Conservation (phyloP, 2,329 filamentous ascomycete genomes). For the Penicillium sp. region DNA sequence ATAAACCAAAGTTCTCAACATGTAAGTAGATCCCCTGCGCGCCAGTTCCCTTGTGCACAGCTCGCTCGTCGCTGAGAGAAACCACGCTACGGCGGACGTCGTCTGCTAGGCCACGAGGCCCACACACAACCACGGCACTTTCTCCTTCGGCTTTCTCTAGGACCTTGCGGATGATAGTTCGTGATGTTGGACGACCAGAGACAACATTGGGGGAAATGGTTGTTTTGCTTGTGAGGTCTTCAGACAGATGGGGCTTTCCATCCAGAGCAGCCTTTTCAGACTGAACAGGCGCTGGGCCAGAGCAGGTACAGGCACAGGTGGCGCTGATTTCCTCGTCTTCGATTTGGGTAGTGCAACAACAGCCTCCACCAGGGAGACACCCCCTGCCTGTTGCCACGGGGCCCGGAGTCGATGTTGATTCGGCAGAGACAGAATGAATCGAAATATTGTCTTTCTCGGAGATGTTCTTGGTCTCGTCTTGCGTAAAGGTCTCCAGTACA, state of each 20-base stretch:
- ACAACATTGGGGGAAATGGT: slow-evolving; percentile 31
- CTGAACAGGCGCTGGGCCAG: slow-evolving; percentile 22
- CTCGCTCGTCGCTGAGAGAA: slow-evolving; percentile 61
- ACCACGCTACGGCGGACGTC: slow-evolving; percentile 57
- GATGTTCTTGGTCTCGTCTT: slow-evolving; percentile 11
- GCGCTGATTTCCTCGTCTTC: slow-evolving; percentile 46
- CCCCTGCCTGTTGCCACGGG: slow-evolving; percentile 8
- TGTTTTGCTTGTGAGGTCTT: background rate
- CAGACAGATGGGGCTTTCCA: background rate
- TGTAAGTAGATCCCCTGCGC: slow-evolving; percentile 64
- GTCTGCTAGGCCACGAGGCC: slow-evolving; percentile 56
- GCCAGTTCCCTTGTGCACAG: slow-evolving; percentile 66
- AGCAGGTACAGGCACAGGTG: slow-evolving; percentile 41
- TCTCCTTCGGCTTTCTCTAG: slow-evolving; percentile 62
- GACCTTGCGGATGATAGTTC: slow-evolving; percentile 53
- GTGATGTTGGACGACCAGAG: slow-evolving; percentile 54
- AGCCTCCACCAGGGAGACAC: slow-evolving; percentile 37
- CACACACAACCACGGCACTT: slow-evolving; percentile 63
- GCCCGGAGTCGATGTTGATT: slow-evolving; percentile 10
- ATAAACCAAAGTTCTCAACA: slow-evolving; percentile 57
- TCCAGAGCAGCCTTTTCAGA: slow-evolving; percentile 8
- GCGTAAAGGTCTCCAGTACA: background rate
- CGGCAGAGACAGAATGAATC: slow-evolving; percentile 14
- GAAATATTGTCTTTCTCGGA: slow-evolving; percentile 29
- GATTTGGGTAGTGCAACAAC: slow-evolving; percentile 53